phyloP scores from a whole-genome alignment of 441 rosid genomes.

The Cnidoscolus chayamansa region DNA sequence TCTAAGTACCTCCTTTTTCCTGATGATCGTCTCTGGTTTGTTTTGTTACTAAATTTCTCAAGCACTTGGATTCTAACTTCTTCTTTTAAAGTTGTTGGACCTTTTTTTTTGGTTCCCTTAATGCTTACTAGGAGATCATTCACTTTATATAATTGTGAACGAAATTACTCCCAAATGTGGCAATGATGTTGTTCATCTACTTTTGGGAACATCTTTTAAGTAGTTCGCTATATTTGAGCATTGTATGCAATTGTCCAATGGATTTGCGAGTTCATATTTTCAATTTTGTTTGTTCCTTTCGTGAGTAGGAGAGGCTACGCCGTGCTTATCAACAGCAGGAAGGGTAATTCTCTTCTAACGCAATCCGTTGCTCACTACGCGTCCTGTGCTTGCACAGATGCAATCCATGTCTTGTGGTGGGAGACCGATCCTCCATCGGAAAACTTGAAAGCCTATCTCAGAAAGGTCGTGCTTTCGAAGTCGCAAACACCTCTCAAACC shows the following conservation, averaged over 20 bases:
- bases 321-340: conserved; percentile 23
- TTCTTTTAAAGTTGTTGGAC: too few relatives aligned
- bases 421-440: conserved; percentile 8
- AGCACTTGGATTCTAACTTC: too few relatives aligned
- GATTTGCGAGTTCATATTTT: not conserved
- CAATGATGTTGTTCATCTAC: too few relatives aligned
- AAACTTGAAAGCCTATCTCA: conserved; percentile 6
- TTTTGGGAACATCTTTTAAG: too few relatives aligned
- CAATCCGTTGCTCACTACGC: conserved; percentile 19
- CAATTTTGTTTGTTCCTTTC: not conserved
- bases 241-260: not conserved
- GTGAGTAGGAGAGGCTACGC: conserved; percentile 11
- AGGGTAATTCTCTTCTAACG: conserved; percentile 15
- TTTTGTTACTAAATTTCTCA: too few relatives aligned
- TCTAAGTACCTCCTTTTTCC: not conserved
- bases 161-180: too few relatives aligned
- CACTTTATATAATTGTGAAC: too few relatives aligned
- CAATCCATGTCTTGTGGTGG: conserved; percentile 9
- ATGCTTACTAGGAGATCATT: too few relatives aligned
- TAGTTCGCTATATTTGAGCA: too few relatives aligned
- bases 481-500: not conserved
- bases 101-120: too few relatives aligned
- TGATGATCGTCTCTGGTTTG: not conserved
- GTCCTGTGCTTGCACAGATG: conserved; percentile 16
- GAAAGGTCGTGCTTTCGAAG: not conserved